A percentile compares a stretch with the other conserved stretches of the same genome.
Conservation (phyloP, 805 yeast species). For the Schwanniomyces yamadae region DNA sequence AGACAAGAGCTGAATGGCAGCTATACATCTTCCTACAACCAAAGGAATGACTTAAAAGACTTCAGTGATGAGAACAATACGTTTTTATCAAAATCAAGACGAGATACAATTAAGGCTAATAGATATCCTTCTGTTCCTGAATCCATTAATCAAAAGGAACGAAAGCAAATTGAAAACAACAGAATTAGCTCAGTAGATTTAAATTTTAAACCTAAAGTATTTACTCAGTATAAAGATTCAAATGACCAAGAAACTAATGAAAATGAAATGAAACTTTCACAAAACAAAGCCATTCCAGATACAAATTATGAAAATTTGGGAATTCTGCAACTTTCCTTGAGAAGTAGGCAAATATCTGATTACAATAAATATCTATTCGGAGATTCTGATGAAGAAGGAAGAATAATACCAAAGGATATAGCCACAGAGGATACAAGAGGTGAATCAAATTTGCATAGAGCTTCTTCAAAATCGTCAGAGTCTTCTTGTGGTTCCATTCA, state of each 20-base stretch:
- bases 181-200: constrained; percentile 21
- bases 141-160: constrained; percentile 6
- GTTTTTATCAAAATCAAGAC: constrained; percentile 25
- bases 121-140: constrained; percentile 39
- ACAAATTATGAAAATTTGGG: neutral
- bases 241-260: constrained; percentile 7
- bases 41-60: constrained; percentile 1
- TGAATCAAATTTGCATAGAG: constrained; percentile 4
- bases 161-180: neutral
- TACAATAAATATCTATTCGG: constrained; percentile 23
- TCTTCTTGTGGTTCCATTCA: constrained; percentile 31
- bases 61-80: constrained; percentile 6
- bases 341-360: constrained; percentile 25
- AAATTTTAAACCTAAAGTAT: constrained; percentile 17
- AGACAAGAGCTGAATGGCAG: constrained; percentile 10
- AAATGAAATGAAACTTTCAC: too few species aligned
- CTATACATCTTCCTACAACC: neutral
- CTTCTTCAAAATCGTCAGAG: constrained; percentile 11
- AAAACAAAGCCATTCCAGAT: neutral
- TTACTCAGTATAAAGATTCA: constrained; percentile 9
- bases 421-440: too few species aligned
- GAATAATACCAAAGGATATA: constrained; percentile 1
- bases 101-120: constrained; percentile 30
- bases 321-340: neutral
- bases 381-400: constrained; percentile 9